Base-by-base conservation (phyloP, 108 stramenopile species). In the Heterococcus sp. region DNA sequence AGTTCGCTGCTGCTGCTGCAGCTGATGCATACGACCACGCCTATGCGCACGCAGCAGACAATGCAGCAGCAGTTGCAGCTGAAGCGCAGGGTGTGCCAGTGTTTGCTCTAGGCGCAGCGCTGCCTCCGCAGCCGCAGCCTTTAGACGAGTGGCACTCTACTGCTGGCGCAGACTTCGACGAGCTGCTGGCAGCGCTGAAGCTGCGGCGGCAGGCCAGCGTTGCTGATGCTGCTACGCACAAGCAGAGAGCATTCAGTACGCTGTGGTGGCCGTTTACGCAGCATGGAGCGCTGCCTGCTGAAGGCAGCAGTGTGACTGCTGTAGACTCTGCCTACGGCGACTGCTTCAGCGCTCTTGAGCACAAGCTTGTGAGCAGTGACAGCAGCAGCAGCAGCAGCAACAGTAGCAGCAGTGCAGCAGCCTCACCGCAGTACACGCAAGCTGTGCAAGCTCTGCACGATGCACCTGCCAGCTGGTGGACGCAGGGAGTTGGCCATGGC, bases 381-480 rank as follows among this genome's bases (percentile, higher is more conserved):
- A n/a, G n/a, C 63, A 64, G 27, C 63, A 28, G 27, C 1, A 1
- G 63, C 28, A 32, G 1, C 29, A 1, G 14, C 11, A 68, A 2
- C 67, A 11, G 65, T 31, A 27, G 27, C 1, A n/a, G 27, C 21
- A n/a, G 27, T 3, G 26, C 36, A 5, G 38, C 28, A 8, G 38
- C 71, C 4, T n/a, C 27, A n/a, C 31, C 36, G 76, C 28, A 79
- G 71, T 21, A 35, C 38, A 46, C 71, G 63, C 37, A 72, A 2
- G n/a, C 68, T 37, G 35, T 72, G 21, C 82, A 82, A 30, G 67
- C 69, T 2, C 35, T 83, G 69, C 34, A 78, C 58, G 85, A 86
- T 65, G 85, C 75, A 5, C 84, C 76, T 32, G 85, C 85, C 21
- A 84, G 83, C 46, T 86, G 85, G 85, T 86, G 85, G 85, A 86